Percentiles rank a stretch among this genome's conserved stretches.
These are phyloP conservation scores for Pyrus hybrid DNA, from an alignment of 331 rosid species.

Conservation along the genomic window DNA sequence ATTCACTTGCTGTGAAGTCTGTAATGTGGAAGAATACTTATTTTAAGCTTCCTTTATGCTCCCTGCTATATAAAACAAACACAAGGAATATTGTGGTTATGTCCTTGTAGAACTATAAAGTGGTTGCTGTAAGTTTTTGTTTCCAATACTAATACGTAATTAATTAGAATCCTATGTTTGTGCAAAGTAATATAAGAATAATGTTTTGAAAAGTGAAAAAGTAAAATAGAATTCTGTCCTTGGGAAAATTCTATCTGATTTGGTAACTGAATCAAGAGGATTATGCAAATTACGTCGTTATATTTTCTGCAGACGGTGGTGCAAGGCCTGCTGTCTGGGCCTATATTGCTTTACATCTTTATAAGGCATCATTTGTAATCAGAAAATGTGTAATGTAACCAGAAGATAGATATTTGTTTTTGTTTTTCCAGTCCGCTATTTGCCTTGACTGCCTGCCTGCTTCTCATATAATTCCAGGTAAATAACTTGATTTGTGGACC, in stretches of 20 bases:
- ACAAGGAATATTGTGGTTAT: not conserved
- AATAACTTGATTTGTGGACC: not conserved
- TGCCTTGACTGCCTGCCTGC: not conserved
- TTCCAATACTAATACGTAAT: not conserved
- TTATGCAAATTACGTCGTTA: not conserved
- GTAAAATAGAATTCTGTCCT: not conserved
- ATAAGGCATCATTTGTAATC: not conserved
- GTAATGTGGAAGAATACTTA: not conserved
- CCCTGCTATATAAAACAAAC: not conserved
- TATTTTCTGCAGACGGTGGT: not conserved
- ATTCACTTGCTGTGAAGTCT: not conserved
- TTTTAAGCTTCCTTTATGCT: not conserved
- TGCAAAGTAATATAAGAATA: not conserved
- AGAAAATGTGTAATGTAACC: not conserved
- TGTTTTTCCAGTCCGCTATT: not conserved
- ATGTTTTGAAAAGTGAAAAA: not conserved
- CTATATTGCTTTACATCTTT: not conserved
- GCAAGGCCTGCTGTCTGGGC: not conserved
- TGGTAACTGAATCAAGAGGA: not conserved
- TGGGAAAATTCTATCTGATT: not conserved
- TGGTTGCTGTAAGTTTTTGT: not conserved
- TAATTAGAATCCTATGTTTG: not conserved
- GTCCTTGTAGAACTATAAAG: not conserved
- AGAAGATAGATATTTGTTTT: not conserved
- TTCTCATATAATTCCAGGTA: slow-evolving; percentile 2